phyloP scores from a whole-genome alignment of 352 stramenopile genomes.

The Phytophthora vignae region DNA sequence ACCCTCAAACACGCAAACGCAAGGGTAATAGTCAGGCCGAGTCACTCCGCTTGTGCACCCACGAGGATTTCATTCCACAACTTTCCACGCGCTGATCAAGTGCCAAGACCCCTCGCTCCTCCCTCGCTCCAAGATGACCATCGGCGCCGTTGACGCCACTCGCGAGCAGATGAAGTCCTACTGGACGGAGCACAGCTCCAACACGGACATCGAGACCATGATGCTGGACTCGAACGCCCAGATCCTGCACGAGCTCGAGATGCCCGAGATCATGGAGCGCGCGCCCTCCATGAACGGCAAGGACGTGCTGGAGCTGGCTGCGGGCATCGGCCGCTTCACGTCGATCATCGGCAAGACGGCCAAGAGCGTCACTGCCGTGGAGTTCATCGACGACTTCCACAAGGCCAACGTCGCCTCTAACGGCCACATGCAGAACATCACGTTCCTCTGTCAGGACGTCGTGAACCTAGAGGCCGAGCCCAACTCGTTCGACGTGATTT shows the following conservation, averaged over 20 bases:
- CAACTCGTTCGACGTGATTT: constrained; percentile 75
- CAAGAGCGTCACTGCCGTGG: constrained; percentile 68
- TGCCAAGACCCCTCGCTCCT: background rate
- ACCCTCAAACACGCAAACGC: constrained; percentile 39
- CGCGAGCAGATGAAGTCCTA: constrained; percentile 84
- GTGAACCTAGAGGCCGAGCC: constrained; percentile 62
- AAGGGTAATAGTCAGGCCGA: constrained; percentile 3
- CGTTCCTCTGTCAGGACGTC: constrained; percentile 76
- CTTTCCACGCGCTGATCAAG: constrained; percentile 21
- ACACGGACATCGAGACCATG: constrained; percentile 81
- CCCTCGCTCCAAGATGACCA: constrained; percentile 45
- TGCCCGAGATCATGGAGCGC: constrained; percentile 80
- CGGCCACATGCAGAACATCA: constrained; percentile 62
- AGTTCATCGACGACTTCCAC: constrained; percentile 87
- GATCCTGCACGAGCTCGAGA: constrained; percentile 76
- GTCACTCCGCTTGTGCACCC: background rate
- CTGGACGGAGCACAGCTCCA: constrained; percentile 72
- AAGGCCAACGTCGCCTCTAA: constrained; percentile 62
- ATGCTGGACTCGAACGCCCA: constrained; percentile 88
- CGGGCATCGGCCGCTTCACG: constrained; percentile 77
- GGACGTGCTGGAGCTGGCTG: constrained; percentile 73
- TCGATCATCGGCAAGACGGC: constrained; percentile 55
- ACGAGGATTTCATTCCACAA: constrained; percentile 23
- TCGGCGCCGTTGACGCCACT: constrained; percentile 45
- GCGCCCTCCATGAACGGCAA: constrained; percentile 64